phyloP scores from a whole-genome alignment of 495 filamentous ascomycete genomes.

The Podospora tetraspora region DNA sequence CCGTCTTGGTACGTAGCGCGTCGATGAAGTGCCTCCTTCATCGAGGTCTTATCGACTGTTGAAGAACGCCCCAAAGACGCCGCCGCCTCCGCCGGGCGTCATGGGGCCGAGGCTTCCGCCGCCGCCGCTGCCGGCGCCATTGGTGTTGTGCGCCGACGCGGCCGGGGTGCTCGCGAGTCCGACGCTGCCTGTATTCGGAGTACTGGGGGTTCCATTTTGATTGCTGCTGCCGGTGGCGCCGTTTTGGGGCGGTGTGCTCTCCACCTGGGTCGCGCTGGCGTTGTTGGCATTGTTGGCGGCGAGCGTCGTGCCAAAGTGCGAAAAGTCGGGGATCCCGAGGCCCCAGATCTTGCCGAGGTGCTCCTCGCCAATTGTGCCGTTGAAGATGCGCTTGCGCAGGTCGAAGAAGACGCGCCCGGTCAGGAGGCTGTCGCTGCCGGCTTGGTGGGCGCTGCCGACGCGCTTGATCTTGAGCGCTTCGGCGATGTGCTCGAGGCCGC shows the following conservation, averaged over 20 bases:
- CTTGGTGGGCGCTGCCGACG: constrained; percentile 79
- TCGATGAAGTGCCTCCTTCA: background rate
- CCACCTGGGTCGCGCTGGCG: constrained; percentile 19
- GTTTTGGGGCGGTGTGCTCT: constrained; percentile 33
- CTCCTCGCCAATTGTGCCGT: constrained; percentile 69
- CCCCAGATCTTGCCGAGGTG: constrained; percentile 87
- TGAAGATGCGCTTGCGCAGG: constrained; percentile 77
- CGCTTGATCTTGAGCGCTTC: constrained; percentile 87
- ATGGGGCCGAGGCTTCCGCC: constrained; percentile 51
- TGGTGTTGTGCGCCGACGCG: constrained; percentile 51
- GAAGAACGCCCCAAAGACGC: constrained; percentile 56
- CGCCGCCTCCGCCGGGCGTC: constrained; percentile 64
- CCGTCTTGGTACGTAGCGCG: no score
- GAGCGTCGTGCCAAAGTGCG: constrained; percentile 39
- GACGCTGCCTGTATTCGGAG: constrained; percentile 56
- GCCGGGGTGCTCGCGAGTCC: constrained; percentile 55
- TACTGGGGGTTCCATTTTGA: constrained; percentile 61
- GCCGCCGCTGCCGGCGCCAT: constrained; percentile 24
- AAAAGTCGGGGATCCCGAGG: constrained; percentile 56
- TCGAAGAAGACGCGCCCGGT: constrained; percentile 93
- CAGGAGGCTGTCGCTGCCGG: constrained; percentile 83
- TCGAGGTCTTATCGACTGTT: constrained; percentile 20
- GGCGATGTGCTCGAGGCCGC: constrained; percentile 85
- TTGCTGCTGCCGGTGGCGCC: constrained; percentile 24
- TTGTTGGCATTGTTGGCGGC: constrained; percentile 19